Base-by-base conservation (phyloP, 78 protist species). In the Trichosphaerium sp. region DNA sequence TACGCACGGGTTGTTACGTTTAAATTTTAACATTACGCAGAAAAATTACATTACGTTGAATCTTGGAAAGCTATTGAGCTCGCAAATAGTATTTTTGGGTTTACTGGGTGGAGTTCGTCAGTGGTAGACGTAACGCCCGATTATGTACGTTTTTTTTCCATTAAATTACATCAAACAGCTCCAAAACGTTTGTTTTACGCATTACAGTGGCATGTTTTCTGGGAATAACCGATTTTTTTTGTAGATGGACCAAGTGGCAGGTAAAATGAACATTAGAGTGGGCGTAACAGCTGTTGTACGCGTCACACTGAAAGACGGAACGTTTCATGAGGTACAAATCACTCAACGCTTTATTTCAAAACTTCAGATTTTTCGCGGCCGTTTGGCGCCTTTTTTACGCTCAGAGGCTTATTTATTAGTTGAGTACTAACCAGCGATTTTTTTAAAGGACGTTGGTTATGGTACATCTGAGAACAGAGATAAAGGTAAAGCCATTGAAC, bases 51-150 rank as follows among this genome's bases (percentile, higher is more conserved):
- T 1, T 85, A 85, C 63, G 21, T 85, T 25, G 84, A 78, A 26
- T 5, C 69, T 2, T 83, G 85, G 85, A 77, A 71, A 25, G 80
- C 40, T 15, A 78, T 85, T 23, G 84, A 85, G 66, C 14, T 71
- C 4, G 87, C 91, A 23, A 82, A 86, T 34, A 43, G 38, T 35
- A 58, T 65, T 37, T 83, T 86, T 41, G 85, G 88, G 47, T 86
- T 80, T 48, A 68, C 77, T 68, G 88, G 91, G 29, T 86, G 91
- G 91, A 54, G 73, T 38, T 65, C 69, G 43, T 5, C 39, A 2
- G 49, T 85, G 42, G 58, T 35, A 28, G 65, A 66, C 18, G 14
- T 86, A 8, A 56, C 37, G 26, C 34, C 35, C 23, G 91, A 86
- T 34, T 81, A 54, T n/a, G 80, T 74, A 62, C 31, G 78, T 38